phyloP scores from a whole-genome alignment of 805 yeast genomes.

The Starmerella cellae region DNA sequence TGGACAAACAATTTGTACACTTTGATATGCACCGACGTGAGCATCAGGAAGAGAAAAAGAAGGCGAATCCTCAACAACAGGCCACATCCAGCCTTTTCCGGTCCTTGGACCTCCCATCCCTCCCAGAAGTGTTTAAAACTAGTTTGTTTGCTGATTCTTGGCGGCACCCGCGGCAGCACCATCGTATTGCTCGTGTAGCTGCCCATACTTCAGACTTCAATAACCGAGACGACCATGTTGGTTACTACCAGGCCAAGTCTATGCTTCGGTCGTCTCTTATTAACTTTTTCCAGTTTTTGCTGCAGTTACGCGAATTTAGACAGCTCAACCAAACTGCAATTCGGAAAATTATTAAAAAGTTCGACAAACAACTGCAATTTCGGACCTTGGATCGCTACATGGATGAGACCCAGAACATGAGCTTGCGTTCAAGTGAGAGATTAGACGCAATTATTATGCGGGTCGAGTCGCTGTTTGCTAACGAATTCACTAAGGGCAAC shows the following conservation, averaged over 20 bases:
- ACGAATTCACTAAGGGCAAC: slow-evolving; percentile 55
- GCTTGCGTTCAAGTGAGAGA: slow-evolving; percentile 35
- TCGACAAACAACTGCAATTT: slow-evolving; percentile 53
- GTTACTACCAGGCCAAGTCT: slow-evolving; percentile 51
- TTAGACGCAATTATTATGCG: slow-evolving; percentile 50
- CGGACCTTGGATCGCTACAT: slow-evolving; percentile 38
- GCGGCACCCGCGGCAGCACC: background rate
- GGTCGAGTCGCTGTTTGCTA: slow-evolving; percentile 55
- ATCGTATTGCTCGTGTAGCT: background rate
- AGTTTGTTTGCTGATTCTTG: background rate
- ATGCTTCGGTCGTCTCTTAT: slow-evolving; percentile 55
- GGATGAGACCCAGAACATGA: slow-evolving; percentile 44
- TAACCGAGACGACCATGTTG: slow-evolving; percentile 26
- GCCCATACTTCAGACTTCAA: slow-evolving; percentile 15
- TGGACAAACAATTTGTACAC: slow-evolving; percentile 52
- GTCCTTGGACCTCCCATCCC: slow-evolving; percentile 15
- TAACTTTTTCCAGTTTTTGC: slow-evolving; percentile 63
- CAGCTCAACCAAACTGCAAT: slow-evolving; percentile 75
- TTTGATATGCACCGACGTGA: slow-evolving; percentile 37
- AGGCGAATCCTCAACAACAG: background rate
- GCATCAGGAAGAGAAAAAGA: slow-evolving; percentile 8
- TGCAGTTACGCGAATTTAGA: slow-evolving; percentile 56
- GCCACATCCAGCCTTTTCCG: slow-evolving; percentile 3
- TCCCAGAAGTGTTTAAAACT: slow-evolving; percentile 7
- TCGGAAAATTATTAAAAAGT: slow-evolving; percentile 79